Base-by-base conservation (phyloP, 208 protist genomes). In the Phytomonas sp. region DNA sequence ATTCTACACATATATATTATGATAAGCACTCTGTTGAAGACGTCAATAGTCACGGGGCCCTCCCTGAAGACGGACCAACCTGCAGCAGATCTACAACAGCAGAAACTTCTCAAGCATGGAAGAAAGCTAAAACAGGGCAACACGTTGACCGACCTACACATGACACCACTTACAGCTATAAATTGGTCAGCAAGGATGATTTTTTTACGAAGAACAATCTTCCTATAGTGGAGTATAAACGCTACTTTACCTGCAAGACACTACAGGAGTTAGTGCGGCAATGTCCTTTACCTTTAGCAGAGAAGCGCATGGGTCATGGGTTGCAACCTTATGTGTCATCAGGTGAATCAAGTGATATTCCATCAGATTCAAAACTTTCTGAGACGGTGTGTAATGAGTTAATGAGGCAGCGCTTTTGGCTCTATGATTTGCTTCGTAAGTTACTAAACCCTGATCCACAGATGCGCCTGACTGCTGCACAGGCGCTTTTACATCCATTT, bases 231-330 rank as follows among this genome's bases (percentile, higher is more conserved):
- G 80, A 82, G 67, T 89, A 88, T 72, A 65, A 65, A 14, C 75
- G 76, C 34, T 90, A 84, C 77, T 91, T 91, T 73, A 83, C 75
- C 2, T 87, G 82, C 66, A 66, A 76, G 33, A 90, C 88, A 12
- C 72, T 94, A n/a, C 72, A 80, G 66, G 85, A 94, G 62, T 74
- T 91, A 29, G 75, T 94, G 23, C 81, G 83, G 4, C 80, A 84
- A 67, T 91, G 85, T 69, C 84, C 79, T 29, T 71, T 91, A 29
- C 81, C 80, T 32, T 62, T 77, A 7, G 81, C 87, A 74, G 88
- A 94, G 69, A 78, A 78, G 0, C 78, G 76, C 29, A 86, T 94
- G 73, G 80, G 83, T 56, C 65, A 82, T 52, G 81, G 85, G 1
- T 37, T 75, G 34, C 75, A 71, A 32, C 83, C 87, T 26, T 83